These are phyloP conservation scores for Multifurca ochricompacta DNA, from an alignment of 768 basidiomycete species.

Conservation along the genomic window DNA sequence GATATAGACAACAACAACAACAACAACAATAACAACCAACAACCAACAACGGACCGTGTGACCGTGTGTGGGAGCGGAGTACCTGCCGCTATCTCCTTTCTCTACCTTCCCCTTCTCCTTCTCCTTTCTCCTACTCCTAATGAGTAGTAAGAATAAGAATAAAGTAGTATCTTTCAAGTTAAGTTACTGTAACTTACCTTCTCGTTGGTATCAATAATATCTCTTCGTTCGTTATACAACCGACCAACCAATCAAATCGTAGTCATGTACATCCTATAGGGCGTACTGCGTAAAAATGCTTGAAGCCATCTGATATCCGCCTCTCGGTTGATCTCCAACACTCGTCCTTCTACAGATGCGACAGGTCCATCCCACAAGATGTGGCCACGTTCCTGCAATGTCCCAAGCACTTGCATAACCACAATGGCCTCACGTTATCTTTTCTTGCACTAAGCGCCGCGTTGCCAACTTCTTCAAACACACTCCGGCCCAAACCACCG, in stretches of 20 bases:
- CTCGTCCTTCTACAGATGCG: constrained; percentile 7
- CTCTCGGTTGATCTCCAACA: constrained; percentile 19
- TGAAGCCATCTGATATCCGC: constrained; percentile 19
- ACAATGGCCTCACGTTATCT: constrained; percentile 9
- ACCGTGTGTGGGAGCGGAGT: no score
- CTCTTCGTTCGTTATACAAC: no score
- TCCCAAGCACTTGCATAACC: constrained; percentile 16
- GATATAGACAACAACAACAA: no score
- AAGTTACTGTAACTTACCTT: not conserved
- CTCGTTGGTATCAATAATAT: no score
- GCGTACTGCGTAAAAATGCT: constrained; percentile 11
- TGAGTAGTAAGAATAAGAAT: no score
- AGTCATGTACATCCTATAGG: constrained; percentile 10
- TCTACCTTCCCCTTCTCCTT: no score
- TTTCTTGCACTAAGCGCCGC: constrained; percentile 9
- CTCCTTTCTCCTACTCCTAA: no score
- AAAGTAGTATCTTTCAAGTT: no score
- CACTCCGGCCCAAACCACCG: constrained; percentile 8
- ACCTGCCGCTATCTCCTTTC: not conserved
- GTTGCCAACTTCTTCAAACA: constrained; percentile 16
- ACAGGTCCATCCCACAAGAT: constrained; percentile 8
- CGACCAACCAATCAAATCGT: constrained; percentile 8
- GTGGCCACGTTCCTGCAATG: constrained; percentile 15
- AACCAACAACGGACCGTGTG: no score
- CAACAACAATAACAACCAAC: no score